Base-by-base conservation (phyloP, 495 filamentous ascomycete genomes). In the Trichoderma erinaceum region DNA sequence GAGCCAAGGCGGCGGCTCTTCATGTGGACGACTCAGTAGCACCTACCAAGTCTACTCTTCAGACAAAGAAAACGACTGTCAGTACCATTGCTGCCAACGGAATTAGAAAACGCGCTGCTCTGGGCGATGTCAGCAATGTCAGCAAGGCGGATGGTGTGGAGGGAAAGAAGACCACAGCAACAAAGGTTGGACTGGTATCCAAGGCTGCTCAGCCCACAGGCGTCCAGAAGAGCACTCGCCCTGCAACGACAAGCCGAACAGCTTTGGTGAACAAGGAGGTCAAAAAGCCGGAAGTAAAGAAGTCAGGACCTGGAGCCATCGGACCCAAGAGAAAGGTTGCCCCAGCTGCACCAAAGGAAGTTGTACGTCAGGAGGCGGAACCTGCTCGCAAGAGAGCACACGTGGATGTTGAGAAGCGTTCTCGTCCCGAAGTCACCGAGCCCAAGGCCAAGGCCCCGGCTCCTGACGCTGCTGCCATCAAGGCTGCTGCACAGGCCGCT, bases 51-150 rank as follows among this genome's bases (percentile, higher is more conserved):
- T 80, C 87, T 44, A 41, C 32, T 4, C 77, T 94, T 58, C 85
- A 88, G 74, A 84, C 88, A 29, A 97, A 96, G 82, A 92, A 90
- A 76, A 80, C 87, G 3, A 75, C 81, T 15, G 75, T 85, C 67
- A 86, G 87, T 58, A 79, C 78, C 63, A 82, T 81, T 32, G 80
- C 84, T 71, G 73, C 80, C 56, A 78, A 79, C 35, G 74, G 74
- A 15, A 82, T 80, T 69, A 83, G 88, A 74, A 89, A 87, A 76
- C 90, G 92, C 72, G 82, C 89, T 72, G 92, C 90, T 41, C 85
- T 99, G 23, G 92, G 92, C 32, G 94, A 99, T 83, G 89, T 97
- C 69, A 98, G 93, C 85, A 99, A 99, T 81, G 90, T 97, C 65
- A 85, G 86, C 68, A 97, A 97, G 79, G 81, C 78, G 27, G 91